These are phyloP conservation scores for Gossypium davidsonii DNA, from an alignment of 441 rosid genomes.

Conservation along the genomic window DNA sequence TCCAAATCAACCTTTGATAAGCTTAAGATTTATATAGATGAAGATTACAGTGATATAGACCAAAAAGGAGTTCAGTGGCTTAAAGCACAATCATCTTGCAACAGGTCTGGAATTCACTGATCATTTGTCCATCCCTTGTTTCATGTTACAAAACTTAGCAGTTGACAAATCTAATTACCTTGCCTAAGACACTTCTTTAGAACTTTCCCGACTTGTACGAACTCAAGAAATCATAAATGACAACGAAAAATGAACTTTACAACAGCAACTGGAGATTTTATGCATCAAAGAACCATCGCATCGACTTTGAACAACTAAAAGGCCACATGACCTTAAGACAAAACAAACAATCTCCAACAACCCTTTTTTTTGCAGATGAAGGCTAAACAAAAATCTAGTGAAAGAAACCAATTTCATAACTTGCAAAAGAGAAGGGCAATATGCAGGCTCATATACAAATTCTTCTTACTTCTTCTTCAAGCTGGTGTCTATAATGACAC, in stretches of 20 bases:
- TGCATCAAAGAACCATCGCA: neutral
- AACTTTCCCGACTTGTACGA: neutral
- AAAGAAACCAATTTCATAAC: neutral
- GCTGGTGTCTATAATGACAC: slow-evolving; percentile 52
- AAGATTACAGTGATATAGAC: neutral
- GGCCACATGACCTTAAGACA: neutral
- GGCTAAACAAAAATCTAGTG: neutral
- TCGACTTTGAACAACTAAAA: neutral
- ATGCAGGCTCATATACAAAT: slow-evolving; percentile 6
- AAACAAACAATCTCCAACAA: neutral
- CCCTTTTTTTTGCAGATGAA: neutral
- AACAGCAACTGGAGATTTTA: neutral
- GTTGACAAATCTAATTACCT: neutral
- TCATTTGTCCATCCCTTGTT: too few species aligned
- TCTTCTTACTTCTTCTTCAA: slow-evolving; percentile 74
- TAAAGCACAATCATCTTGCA: neutral
- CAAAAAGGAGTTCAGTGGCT: neutral
- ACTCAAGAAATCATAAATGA: slow-evolving; percentile 6
- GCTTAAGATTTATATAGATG: neutral
- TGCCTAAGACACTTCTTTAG: neutral
- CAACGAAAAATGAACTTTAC: neutral
- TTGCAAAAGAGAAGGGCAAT: neutral
- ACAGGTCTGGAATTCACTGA: neutral
- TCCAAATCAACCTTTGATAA: neutral
- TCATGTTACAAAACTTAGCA: too few species aligned